Percentiles rank a stretch among this genome's conserved stretches.
phyloP scores from a whole-genome alignment of 2,329 filamentous ascomycete species.

The Phialophora chinensis region DNA sequence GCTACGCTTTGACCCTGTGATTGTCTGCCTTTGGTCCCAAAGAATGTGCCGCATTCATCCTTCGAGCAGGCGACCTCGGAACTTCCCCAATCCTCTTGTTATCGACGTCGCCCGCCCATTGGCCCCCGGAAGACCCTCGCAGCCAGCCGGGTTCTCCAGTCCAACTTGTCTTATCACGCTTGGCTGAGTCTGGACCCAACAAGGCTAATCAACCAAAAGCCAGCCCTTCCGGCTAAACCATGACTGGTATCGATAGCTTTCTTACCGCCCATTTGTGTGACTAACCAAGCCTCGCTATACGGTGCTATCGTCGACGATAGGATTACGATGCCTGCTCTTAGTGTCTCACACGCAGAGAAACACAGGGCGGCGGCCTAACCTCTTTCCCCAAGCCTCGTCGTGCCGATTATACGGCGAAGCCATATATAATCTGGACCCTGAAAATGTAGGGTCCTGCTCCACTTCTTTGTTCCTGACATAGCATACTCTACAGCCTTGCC shows the following conservation, averaged over 20 bases:
- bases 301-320: constrained; percentile 22
- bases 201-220: constrained; percentile 16
- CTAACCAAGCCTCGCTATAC: constrained; percentile 26
- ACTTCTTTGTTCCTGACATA: constrained; percentile 27
- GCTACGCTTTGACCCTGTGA: constrained; percentile 8
- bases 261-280: constrained; percentile 35
- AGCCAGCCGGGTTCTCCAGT: constrained; percentile 11
- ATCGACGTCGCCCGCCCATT: constrained; percentile 7
- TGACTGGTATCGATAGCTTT: constrained; percentile 18
- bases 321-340: constrained; percentile 19
- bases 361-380: constrained; percentile 22
- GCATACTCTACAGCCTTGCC: constrained; percentile 32
- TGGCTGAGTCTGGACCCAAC: constrained; percentile 19
- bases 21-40: neutral
- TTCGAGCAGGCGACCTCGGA: constrained; percentile 10
- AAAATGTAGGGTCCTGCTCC: constrained; percentile 21
- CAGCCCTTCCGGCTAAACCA: constrained; percentile 13
- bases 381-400: constrained; percentile 27
- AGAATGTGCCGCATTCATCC: constrained; percentile 4
- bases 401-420: constrained; percentile 14
- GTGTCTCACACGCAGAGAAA: constrained; percentile 28
- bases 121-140: constrained; percentile 22
- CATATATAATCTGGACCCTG: constrained; percentile 29
- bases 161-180: constrained; percentile 29
- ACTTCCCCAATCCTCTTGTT: constrained; percentile 10